Base-by-base conservation (phyloP, 108 stramenopile genomes). In the Fragilariopsis cylindrus region DNA sequence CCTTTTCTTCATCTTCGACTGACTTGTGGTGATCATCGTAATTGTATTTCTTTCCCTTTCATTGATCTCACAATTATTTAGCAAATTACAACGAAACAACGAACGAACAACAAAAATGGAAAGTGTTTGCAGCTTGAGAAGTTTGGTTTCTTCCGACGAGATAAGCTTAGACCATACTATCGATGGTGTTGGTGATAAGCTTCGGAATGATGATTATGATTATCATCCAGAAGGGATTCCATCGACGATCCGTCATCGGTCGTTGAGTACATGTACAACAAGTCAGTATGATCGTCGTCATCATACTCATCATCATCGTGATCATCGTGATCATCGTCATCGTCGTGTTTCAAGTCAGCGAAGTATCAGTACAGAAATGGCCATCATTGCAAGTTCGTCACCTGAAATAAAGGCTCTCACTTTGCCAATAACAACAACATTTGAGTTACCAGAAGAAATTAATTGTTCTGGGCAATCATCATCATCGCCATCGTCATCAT, bases 391-490 rank as follows among this genome's bases (percentile, higher is more conserved):
- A 18, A 52, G 60, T 3, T 70, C 71, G 43, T 77, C 76, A 11
- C 76, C 71, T 15, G 76, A 77, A 77, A 77, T 77, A 46, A 72
- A 77, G 57, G 76, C 76, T 19, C 60, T 76, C 30, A 57, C 43
- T 49, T 69, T 63, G 19, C 57, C 76, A 8, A 63, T 21, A 16
- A 68, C 75, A 30, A 50, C 55, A 12, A 47, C 57, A 7, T 68
- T 68, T 48, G 52, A 64, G 12, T 41, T 41, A 41, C 39, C 15
- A n/a, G 41, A 54, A 19, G 56, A 41, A n/a, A 56, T 40, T 13
- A 56, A 21, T 18, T 55, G 21, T 44, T 70, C 70, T 55, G 54
- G 19, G 19, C 6, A 4, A 7, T 11, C 5, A 7, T 57, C 43
- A 11, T 11, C 57, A 47, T 30, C 30, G 30, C 30, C 30, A 30